These are phyloP conservation scores for Fusarium brachygibbosum DNA, from an alignment of 2,329 filamentous ascomycete species.

Conservation along the genomic window DNA sequence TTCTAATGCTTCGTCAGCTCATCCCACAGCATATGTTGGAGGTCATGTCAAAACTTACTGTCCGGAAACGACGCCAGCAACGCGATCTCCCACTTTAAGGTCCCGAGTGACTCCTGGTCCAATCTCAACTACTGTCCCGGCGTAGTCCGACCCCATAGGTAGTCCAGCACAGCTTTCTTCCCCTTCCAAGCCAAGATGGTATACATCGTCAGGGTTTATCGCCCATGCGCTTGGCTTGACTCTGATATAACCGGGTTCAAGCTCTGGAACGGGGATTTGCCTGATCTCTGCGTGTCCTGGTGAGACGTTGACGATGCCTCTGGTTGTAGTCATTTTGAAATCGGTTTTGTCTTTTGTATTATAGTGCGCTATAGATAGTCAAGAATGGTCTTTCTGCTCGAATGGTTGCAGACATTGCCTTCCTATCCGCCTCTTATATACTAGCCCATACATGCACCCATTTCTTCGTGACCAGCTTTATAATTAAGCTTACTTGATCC, in stretches of 20 bases:
- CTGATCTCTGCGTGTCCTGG: background rate
- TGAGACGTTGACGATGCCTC: background rate
- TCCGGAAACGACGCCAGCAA: constrained; percentile 46
- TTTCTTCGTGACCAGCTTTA: background rate
- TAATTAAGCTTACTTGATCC: background rate
- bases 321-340: background rate
- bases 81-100: constrained; percentile 62
- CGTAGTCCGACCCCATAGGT: constrained; percentile 60
- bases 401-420: no score
- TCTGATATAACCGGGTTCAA: background rate
- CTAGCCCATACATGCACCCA: background rate
- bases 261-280: background rate
- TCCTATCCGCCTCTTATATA: no score
- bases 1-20: background rate
- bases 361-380: no score
- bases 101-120: constrained; percentile 54
- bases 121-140: constrained; percentile 61
- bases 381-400: no score
- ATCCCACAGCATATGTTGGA: no score
- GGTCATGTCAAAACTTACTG: background rate
- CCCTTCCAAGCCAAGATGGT: constrained; percentile 7
- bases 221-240: constrained; percentile 9
- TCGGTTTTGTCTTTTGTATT: background rate
- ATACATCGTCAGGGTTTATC: constrained; percentile 7
- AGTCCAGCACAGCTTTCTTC: constrained; percentile 21